These are phyloP conservation scores for Colletotrichum tofieldiae DNA, from an alignment of 2,329 filamentous ascomycete genomes.

Conservation along the genomic window DNA sequence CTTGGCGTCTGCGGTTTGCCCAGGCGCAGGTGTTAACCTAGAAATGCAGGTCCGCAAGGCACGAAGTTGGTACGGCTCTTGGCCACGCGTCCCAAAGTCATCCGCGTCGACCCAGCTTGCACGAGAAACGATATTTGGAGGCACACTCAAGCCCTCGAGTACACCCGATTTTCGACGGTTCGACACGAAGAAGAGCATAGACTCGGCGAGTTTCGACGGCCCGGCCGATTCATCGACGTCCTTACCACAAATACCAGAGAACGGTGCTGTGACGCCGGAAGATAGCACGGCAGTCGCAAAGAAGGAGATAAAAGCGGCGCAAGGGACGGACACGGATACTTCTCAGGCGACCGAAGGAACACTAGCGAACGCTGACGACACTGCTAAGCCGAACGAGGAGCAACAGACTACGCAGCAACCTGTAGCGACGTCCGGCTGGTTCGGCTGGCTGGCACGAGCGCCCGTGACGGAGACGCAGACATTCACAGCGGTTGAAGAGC, in stretches of 20 bases:
- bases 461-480: slow-evolving; percentile 39
- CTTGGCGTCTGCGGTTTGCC: neutral
- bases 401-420: slow-evolving; percentile 36
- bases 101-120: slow-evolving; percentile 73
- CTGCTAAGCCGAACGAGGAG: slow-evolving; percentile 45
- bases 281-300: neutral
- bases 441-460: slow-evolving; percentile 66
- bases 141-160: slow-evolving; percentile 64
- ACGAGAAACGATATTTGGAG: slow-evolving; percentile 73
- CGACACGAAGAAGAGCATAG: slow-evolving; percentile 59
- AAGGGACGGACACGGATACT: neutral
- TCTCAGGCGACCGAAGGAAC: slow-evolving; percentile 4
- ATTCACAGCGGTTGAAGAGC: slow-evolving; percentile 23
- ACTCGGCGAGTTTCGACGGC: slow-evolving; percentile 51
- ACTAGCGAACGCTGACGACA: slow-evolving; percentile 48
- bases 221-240: slow-evolving; percentile 50
- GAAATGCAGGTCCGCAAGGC: slow-evolving; percentile 64
- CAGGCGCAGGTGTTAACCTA: slow-evolving; percentile 12
- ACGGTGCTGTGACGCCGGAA: slow-evolving; percentile 14
- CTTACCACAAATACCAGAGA: slow-evolving; percentile 51
- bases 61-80: slow-evolving; percentile 76
- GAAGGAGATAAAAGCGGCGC: neutral
- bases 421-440: slow-evolving; percentile 64
- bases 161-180: slow-evolving; percentile 67
- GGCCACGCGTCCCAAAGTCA: slow-evolving; percentile 71